Conservation (phyloP, 176 grass and related monocot genomes). For the Musa beccarii region DNA sequence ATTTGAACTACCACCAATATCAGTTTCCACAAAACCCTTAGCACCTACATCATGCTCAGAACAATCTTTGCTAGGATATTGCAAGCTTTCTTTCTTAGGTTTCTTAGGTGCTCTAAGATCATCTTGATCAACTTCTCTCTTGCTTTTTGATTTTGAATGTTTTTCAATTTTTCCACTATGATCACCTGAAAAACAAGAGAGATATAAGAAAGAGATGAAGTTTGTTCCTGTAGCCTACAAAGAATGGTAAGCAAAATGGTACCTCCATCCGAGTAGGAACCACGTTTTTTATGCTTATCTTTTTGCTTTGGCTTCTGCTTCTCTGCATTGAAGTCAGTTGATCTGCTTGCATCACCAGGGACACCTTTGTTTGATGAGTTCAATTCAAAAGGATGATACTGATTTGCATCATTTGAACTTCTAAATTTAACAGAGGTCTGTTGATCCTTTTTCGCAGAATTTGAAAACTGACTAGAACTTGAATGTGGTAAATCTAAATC, state of each 20-base stretch:
- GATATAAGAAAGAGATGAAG: conserved; percentile 14
- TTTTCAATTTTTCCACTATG: conserved; percentile 44
- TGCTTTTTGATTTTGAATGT: conserved; percentile 74
- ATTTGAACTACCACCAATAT: conserved; percentile 23
- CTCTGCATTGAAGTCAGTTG: conserved; percentile 38
- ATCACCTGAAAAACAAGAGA: conserved; percentile 41
- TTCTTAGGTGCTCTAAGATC: conserved; percentile 74
- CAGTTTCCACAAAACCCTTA: conserved; percentile 24
- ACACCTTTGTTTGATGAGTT: conserved; percentile 33
- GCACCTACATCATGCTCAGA: conserved; percentile 22
- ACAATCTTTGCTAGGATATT: conserved; percentile 37
- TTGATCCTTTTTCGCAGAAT: conserved; percentile 29
- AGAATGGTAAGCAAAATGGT: conserved; percentile 17
- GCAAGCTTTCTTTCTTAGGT: conserved; percentile 51
- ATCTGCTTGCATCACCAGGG: conserved; percentile 33
- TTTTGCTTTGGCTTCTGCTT: conserved; percentile 37
- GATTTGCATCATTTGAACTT: conserved; percentile 32
- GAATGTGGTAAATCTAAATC: conserved; percentile 24
- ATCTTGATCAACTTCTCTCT: conserved; percentile 50
- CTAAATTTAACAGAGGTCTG: conserved; percentile 36
- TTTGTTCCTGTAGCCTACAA: conserved; percentile 1
- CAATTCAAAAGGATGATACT: conserved; percentile 27
- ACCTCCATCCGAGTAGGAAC: conserved; percentile 80
- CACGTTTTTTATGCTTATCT: conserved; percentile 49
- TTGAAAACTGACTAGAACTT: conserved; percentile 33